Percentiles rank a stretch among this genome's conserved stretches.
phyloP scores from a whole-genome alignment of 768 basidiomycete species.

The Boletus sp. region DNA sequence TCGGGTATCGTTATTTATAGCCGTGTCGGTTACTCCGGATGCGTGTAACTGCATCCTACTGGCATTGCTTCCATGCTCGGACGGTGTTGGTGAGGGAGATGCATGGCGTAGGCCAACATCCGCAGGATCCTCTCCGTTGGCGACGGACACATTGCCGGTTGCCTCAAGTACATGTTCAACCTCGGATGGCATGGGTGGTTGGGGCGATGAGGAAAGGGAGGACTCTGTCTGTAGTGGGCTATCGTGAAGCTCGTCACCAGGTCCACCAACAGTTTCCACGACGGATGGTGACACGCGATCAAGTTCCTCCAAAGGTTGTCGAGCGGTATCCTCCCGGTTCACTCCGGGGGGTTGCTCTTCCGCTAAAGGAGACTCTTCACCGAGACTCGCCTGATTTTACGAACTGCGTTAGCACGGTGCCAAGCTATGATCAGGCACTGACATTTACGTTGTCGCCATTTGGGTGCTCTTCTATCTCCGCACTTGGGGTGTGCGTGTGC shows the following conservation, averaged over 20 bases:
- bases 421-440: not conserved
- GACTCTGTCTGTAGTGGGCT: not conserved
- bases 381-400: constrained; percentile 1
- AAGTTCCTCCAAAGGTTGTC: not conserved
- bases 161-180: not conserved
- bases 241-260: not conserved
- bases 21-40: constrained; percentile 1
- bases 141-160: not conserved
- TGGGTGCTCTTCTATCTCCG: constrained; percentile 1
- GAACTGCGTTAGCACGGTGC: constrained; percentile 1
- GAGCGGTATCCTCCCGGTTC: not conserved
- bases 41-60: not conserved
- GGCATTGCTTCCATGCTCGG: constrained; percentile 26
- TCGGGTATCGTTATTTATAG: constrained; percentile 2
- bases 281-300: not conserved
- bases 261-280: not conserved
- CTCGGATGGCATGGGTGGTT: not conserved
- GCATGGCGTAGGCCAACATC: not conserved
- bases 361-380: not conserved
- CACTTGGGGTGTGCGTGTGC: constrained; percentile 6
- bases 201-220: not conserved
- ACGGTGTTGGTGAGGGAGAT: constrained; percentile 27
- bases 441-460: constrained; percentile 2
- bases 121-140: not conserved
- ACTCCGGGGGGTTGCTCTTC: not conserved